phyloP scores from a whole-genome alignment of 257 asterid genomes.

The Solanum pimpinellifolium region DNA sequence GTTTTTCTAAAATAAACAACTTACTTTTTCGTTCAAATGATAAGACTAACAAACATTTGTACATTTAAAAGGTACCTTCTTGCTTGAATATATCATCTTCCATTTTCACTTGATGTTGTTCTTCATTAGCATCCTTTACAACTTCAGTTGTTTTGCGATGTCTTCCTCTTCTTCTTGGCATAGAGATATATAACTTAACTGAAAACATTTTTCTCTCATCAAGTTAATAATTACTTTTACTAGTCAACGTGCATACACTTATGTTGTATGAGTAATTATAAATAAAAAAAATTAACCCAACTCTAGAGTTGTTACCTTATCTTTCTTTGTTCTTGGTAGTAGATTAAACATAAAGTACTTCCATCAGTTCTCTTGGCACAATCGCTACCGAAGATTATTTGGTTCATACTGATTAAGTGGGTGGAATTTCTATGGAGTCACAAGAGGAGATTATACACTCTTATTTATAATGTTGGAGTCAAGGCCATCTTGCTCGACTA shows the following conservation, averaged over 20 bases:
- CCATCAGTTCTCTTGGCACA: not conserved
- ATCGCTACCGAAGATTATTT: not conserved
- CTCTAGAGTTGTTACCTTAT: not conserved
- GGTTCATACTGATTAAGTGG: not conserved
- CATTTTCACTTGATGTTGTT: not conserved
- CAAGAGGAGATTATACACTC: not conserved
- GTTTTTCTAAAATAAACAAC: not conserved
- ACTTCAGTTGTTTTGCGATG: not conserved
- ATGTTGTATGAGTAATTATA: not conserved
- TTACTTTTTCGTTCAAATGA: not conserved
- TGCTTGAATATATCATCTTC: not conserved
- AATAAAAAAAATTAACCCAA: not conserved
- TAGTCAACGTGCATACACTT: not conserved
- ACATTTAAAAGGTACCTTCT: not conserved
- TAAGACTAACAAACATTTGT: not conserved
- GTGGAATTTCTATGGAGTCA: not conserved
- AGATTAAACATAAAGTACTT: not conserved
- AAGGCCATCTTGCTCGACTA: not conserved
- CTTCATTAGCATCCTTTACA: not conserved
- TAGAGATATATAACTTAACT: not conserved
- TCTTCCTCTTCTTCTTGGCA: not conserved
- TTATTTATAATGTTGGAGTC: not conserved
- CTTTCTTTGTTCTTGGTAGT: not conserved
- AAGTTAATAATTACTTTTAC: not conserved
- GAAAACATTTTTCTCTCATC: not conserved